A percentile compares a stretch with the other conserved stretches of the same genome.
Conservation (phyloP, 2,329 filamentous ascomycete species). For the Coleophoma crateriformis region DNA sequence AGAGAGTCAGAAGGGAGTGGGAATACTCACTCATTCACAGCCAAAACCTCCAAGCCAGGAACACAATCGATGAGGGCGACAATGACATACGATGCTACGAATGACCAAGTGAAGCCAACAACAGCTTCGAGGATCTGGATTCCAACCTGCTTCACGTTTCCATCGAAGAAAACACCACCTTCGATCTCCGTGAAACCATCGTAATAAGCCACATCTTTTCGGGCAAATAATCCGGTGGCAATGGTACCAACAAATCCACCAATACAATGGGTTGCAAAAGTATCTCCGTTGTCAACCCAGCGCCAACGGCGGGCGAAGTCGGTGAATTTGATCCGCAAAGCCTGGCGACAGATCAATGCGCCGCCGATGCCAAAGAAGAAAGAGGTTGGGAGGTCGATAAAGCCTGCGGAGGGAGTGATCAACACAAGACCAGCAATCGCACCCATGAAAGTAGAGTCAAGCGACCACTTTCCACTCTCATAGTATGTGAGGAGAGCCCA, state of each 20-base stretch:
- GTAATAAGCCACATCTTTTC: conserved; percentile 42
- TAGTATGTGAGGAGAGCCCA: conserved; percentile 48
- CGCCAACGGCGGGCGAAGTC: conserved; percentile 37
- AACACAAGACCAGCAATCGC: conserved; percentile 84
- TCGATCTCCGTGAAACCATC: conserved; percentile 40
- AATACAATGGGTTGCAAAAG: conserved; percentile 48
- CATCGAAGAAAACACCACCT: conserved; percentile 47
- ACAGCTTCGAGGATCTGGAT: conserved; percentile 44
- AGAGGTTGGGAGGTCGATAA: conserved; percentile 61
- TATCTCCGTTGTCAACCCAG: conserved; percentile 51
- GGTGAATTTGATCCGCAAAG: conserved; percentile 46
- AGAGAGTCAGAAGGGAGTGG: background rate
- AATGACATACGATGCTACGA: conserved; percentile 40
- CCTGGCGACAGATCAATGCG: conserved; percentile 49
- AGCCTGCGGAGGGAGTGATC: conserved; percentile 84
- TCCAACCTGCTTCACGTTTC: conserved; percentile 41
- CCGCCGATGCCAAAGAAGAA: conserved; percentile 53
- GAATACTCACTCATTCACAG: conserved; percentile 43
- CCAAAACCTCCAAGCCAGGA: conserved; percentile 45
- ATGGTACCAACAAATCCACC: conserved; percentile 45
- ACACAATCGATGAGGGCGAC: conserved; percentile 46
- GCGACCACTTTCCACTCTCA: conserved; percentile 85
- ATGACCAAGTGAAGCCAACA: conserved; percentile 45
- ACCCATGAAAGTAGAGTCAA: conserved; percentile 91
- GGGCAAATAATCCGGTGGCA: conserved; percentile 43